Conservation (phyloP, 106 monocot genomes). For the Allium cepa region DNA sequence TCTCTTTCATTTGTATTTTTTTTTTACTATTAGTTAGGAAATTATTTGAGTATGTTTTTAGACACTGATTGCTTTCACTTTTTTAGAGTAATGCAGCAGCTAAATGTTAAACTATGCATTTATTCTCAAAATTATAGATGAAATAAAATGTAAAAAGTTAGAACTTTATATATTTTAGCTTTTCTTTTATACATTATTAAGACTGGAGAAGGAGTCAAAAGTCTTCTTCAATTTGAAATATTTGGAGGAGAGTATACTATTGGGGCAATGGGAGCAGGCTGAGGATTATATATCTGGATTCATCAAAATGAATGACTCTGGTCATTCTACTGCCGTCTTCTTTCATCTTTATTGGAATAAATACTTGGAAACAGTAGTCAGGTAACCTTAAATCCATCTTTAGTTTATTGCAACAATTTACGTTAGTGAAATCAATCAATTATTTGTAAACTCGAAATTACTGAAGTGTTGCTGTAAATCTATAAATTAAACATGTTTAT, state of each 20-base stretch:
- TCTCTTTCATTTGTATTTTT: neutral
- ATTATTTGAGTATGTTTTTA: neutral
- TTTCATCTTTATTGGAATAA: constrained; percentile 7
- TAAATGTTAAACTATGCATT: too few species aligned
- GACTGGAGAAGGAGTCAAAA: constrained; percentile 5
- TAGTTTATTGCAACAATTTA: too few species aligned
- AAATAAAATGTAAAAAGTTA: too few species aligned
- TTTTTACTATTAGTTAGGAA: neutral
- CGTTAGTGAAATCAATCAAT: too few species aligned
- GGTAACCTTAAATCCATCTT: neutral
- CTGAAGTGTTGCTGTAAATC: too few species aligned
- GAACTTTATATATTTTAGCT: too few species aligned
- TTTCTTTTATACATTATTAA: neutral
- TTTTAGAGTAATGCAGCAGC: too few species aligned
- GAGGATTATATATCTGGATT: constrained; percentile 5
- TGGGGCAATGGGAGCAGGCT: constrained; percentile 1
- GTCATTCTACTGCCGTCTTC: neutral
- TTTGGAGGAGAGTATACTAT: neutral
- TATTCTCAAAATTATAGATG: too few species aligned
- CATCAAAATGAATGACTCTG: neutral
- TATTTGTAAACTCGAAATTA: too few species aligned
- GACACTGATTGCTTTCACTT: too few species aligned
- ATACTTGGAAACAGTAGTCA: constrained; percentile 3
- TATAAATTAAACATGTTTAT: too few species aligned
- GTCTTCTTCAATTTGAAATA: constrained; percentile 12